Conservation (phyloP, 306 rosid genomes). For the Myrica gale region DNA sequence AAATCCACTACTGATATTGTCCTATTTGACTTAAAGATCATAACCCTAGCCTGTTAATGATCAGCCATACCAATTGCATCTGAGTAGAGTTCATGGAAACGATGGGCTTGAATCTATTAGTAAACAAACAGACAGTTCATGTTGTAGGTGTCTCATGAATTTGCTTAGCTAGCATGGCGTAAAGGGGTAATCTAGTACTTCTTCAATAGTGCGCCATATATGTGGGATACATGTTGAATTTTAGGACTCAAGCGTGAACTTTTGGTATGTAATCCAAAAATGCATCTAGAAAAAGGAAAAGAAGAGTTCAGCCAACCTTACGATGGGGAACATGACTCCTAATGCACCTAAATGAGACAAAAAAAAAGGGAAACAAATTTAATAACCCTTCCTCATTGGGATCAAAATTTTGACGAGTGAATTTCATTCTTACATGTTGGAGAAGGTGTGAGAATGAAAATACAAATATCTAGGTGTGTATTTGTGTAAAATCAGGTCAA, state of each 20-base stretch:
- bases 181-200: neutral
- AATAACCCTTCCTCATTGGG: no score
- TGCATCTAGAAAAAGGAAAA: no score
- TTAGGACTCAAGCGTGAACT: neutral
- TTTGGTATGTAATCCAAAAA: neutral
- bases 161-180: neutral
- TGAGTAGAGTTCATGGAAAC: neutral
- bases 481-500: no score
- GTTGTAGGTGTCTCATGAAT: neutral
- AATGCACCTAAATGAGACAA: no score
- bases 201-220: no score
- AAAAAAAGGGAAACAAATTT: no score
- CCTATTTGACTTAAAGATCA: neutral
- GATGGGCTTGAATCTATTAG: neutral
- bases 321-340: neutral
- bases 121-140: neutral
- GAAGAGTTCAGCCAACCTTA: no score
- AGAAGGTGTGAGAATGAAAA: no score
- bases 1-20: neutral
- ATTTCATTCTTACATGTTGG: no score
- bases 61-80: neutral
- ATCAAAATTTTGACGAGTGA: no score
- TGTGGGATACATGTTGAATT: no score
- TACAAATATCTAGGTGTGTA: no score
- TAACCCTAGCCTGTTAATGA: neutral